These are phyloP conservation scores for Yamadazyma sp. DNA, from an alignment of 1,139 yeast species.

Conservation along the genomic window DNA sequence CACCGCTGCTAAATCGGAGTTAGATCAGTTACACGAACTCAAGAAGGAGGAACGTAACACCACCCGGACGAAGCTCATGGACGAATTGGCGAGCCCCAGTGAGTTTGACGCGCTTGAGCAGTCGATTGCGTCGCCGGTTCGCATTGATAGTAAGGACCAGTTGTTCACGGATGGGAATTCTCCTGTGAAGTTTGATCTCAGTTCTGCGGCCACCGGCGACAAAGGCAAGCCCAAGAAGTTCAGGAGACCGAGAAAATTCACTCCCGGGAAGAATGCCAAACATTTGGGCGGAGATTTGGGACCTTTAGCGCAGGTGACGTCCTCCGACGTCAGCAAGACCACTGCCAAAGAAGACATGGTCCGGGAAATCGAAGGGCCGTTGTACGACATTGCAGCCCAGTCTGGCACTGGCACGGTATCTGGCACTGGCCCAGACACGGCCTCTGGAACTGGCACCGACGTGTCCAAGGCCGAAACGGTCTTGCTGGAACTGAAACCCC, in stretches of 20 bases:
- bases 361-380: constrained; percentile 50
- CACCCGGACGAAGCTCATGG: constrained; percentile 34
- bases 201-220: constrained; percentile 18
- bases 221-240: constrained; percentile 26
- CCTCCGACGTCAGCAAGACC: constrained; percentile 16
- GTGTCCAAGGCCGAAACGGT: too few relatives aligned
- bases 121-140: constrained; percentile 20
- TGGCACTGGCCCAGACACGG: too few relatives aligned
- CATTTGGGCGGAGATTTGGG: constrained; percentile 38
- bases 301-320: constrained; percentile 34
- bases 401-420: neutral
- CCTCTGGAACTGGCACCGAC: too few relatives aligned
- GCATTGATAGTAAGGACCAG: constrained; percentile 23
- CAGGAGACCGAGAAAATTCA: constrained; percentile 43
- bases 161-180: constrained; percentile 38
- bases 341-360: constrained; percentile 25
- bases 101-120: constrained; percentile 22
- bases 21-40: constrained; percentile 35
- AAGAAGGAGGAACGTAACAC: constrained; percentile 35
- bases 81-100: constrained; percentile 36
- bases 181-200: constrained; percentile 24
- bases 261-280: constrained; percentile 30
- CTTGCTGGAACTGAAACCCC: neutral
- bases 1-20: constrained; percentile 21
- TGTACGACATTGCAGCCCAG: constrained; percentile 35